Conservation (phyloP, 73 alveolate genomes). For the Paraurostyla sp. region DNA sequence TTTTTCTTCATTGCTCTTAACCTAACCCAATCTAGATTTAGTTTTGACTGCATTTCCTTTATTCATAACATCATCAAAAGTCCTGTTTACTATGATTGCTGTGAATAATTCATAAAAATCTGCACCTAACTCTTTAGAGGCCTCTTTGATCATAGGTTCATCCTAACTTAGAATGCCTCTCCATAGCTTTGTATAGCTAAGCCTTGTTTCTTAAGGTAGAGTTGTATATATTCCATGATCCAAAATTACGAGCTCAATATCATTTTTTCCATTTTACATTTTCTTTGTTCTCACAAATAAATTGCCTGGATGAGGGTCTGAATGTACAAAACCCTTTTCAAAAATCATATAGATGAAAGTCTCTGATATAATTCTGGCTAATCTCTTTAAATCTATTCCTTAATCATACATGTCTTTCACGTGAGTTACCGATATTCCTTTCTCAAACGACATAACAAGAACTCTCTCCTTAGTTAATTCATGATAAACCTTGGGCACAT, state of each 20-base stretch:
- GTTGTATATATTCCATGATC: conserved; percentile 89
- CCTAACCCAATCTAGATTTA: conserved; percentile 64
- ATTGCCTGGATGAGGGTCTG: conserved; percentile 94
- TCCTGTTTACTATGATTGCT: conserved; percentile 81
- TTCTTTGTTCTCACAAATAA: conserved; percentile 66
- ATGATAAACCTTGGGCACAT: conserved; percentile 76
- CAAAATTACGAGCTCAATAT: conserved; percentile 69
- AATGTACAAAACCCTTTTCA: conserved; percentile 82
- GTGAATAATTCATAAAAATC: conserved; percentile 79
- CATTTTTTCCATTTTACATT: conserved; percentile 19
- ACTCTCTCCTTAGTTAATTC: conserved; percentile 67
- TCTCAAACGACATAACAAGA: conserved; percentile 78
- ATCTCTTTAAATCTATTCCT: conserved; percentile 63
- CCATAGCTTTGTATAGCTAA: conserved; percentile 79
- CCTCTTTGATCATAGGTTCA: conserved; percentile 71
- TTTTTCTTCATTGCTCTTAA: conserved; percentile 65
- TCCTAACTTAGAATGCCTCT: conserved; percentile 81
- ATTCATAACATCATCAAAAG: conserved; percentile 83
- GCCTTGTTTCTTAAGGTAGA: conserved; percentile 67
- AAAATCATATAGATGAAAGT: conserved; percentile 81
- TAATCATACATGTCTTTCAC: conserved; percentile 56
- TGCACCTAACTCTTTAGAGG: conserved; percentile 80
- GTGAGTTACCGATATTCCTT: conserved; percentile 73
- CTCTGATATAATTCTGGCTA: conserved; percentile 65
- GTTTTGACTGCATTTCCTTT: conserved; percentile 50